These are phyloP conservation scores for Miscanthus lutarioriparius DNA, from an alignment of 176 grass and related monocot species.

Conservation along the genomic window DNA sequence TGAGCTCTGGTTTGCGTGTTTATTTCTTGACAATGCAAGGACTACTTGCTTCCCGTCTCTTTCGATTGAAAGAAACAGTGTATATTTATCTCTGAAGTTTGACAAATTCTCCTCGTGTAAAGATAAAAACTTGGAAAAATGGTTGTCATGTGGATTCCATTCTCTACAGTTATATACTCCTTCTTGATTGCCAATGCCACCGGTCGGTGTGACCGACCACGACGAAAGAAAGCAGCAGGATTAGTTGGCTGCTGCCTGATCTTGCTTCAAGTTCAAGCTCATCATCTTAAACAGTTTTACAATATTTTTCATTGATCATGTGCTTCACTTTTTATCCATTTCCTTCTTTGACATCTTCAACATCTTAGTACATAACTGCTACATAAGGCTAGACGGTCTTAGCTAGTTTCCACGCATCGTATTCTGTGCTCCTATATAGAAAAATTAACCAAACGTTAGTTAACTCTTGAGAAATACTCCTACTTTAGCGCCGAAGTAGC, in stretches of 20 bases:
- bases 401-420: neutral
- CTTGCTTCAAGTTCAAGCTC: neutral
- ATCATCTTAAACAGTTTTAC: neutral
- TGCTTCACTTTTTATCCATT: neutral
- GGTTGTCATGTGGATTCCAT: neutral
- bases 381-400: neutral
- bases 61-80: slow-evolving; percentile 1
- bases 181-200: neutral
- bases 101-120: neutral
- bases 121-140: neutral
- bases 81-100: neutral
- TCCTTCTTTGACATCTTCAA: slow-evolving; percentile 26
- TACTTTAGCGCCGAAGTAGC: neutral
- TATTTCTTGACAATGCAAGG: neutral
- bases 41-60: neutral
- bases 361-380: neutral
- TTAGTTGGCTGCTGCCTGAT: slow-evolving; percentile 19
- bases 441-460: slow-evolving; percentile 11
- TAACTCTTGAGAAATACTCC: slow-evolving; percentile 1
- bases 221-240: neutral
- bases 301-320: slow-evolving; percentile 23
- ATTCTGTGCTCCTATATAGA: neutral
- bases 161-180: neutral
- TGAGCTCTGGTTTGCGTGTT: neutral
- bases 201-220: neutral